A percentile compares a stretch with the other conserved stretches of the same genome.
phyloP scores from a whole-genome alignment of 306 rosid species.

The Aeschynomene evenia region DNA sequence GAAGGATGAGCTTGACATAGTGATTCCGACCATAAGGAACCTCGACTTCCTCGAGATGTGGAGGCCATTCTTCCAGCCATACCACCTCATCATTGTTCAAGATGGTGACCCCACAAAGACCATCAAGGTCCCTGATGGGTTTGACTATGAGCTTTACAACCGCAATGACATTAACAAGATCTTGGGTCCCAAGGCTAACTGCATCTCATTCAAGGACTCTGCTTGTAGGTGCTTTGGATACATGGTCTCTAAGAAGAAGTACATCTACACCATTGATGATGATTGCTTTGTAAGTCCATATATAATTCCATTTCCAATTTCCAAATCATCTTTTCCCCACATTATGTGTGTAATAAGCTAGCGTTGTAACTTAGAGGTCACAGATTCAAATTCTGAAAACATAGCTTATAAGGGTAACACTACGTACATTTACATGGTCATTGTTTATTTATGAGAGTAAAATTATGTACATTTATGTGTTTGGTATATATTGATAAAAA shows the following conservation, averaged over 20 bases:
- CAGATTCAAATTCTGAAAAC: too few species aligned
- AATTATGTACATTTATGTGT: too few species aligned
- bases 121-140: constrained; percentile 77
- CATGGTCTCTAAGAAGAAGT: constrained; percentile 95
- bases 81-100: constrained; percentile 83
- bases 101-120: constrained; percentile 82
- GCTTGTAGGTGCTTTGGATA: constrained; percentile 95
- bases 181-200: constrained; percentile 70
- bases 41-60: constrained; percentile 92
- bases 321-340: too few species aligned
- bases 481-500: too few species aligned
- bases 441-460: too few species aligned
- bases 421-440: too few species aligned
- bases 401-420: too few species aligned
- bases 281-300: constrained; percentile 75
- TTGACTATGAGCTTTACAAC: constrained; percentile 82
- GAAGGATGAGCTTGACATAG: constrained; percentile 85
- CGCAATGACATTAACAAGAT: constrained; percentile 82
- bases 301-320: too few species aligned
- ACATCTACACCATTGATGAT: constrained; percentile 87
- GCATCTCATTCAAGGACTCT: constrained; percentile 93
- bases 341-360: too few species aligned
- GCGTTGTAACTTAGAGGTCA: too few species aligned
- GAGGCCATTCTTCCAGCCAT: constrained; percentile 79
- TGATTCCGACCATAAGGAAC: constrained; percentile 84